phyloP scores from a whole-genome alignment of 2,329 filamentous ascomycete genomes.

The Tolypocladium amazonense region DNA sequence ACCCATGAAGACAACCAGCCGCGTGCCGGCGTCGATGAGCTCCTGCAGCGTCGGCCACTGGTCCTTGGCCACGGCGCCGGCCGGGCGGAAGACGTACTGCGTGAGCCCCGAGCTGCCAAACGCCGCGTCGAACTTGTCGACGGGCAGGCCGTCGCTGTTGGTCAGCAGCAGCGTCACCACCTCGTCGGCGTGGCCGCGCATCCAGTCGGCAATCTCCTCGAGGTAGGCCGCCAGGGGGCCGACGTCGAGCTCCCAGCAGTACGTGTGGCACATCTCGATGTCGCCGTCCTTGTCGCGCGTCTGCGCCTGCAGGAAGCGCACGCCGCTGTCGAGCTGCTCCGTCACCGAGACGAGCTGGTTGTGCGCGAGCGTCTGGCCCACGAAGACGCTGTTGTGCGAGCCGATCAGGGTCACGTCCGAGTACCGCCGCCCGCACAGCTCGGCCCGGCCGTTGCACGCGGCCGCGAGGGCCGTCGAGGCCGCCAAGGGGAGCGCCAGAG shows the following conservation, averaged over 20 bases:
- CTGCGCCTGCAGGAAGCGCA: conserved; percentile 55
- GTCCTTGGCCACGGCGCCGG: conserved; percentile 26
- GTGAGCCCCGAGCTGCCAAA: conserved; percentile 47
- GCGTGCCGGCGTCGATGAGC: conserved; percentile 50
- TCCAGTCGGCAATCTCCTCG: conserved; percentile 46
- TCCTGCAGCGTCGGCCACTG: conserved; percentile 61
- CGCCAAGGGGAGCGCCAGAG: conserved; percentile 8
- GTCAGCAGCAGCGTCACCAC: conserved; percentile 54
- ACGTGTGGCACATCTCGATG: conserved; percentile 55
- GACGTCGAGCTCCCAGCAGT: conserved; percentile 47
- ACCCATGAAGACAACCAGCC: conserved; percentile 64
- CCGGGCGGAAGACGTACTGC: conserved; percentile 44
- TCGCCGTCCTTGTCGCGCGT: conserved; percentile 41
- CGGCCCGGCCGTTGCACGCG: conserved; percentile 46
- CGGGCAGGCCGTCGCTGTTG: conserved; percentile 47
- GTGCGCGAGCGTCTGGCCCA: conserved; percentile 40
- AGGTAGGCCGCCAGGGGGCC: conserved; percentile 47
- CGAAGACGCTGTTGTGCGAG: conserved; percentile 56
- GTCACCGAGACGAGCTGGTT: conserved; percentile 52
- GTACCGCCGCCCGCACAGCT: conserved; percentile 46
- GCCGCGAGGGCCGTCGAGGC: conserved; percentile 8
- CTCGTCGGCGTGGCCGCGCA: conserved; percentile 47
- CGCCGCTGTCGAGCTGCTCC: conserved; percentile 47
- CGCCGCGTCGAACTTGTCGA: conserved; percentile 41
- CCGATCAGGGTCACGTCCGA: conserved; percentile 51